Evolutionary conservation across 208 protist species (phyloP), one percentile per base, ranked within the genome.

Genomic region (Strigomonas culicis): DNA sequence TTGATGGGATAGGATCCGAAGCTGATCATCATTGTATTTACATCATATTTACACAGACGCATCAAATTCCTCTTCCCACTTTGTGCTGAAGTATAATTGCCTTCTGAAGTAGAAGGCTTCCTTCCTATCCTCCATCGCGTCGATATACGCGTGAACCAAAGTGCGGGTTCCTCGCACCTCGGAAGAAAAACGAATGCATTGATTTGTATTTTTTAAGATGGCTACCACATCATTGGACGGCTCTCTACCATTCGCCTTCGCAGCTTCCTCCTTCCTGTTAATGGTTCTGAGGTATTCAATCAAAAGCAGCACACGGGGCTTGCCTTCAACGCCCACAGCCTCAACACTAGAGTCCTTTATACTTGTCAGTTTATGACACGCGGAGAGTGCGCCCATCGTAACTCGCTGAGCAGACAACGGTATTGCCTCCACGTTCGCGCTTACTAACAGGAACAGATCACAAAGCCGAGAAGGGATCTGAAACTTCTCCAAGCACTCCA

Each of bases 41-140:
- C 31, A 39, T 47, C 36, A 4, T 43, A 43, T 22, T 47, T 82
- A 78, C 24, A 91, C 79, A 27, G 71, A 62, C 1, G 84, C 89
- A 21, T 86, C 31, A 65, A 82, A 95, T 68, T 93, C 86, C 13
- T 44, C 77, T 39, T 92, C 82, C 82, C 83, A 95, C 46, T 68
- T 72, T 1, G 89, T 95, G 55, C 70, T 63, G 63, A 77, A 93
- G 77, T 87, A 95, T 3, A 93, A 68, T 72, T 93, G 85, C 13
- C 81, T 75, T 58, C 89, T 78, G 55, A 95, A 73, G 57, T 90
- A 82, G 44, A 92, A 92, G 0, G 77, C 78, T 55, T 87, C 79
- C n/a, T 44, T 70, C 13, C 59, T 65, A 15, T 34, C 47, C 28
- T 62, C 71, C 36, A 88, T 52, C 11, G 62, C 63, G n/a, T 79